phyloP scores from a whole-genome alignment of 768 basidiomycete genomes.

The Dioszegia crocea region DNA sequence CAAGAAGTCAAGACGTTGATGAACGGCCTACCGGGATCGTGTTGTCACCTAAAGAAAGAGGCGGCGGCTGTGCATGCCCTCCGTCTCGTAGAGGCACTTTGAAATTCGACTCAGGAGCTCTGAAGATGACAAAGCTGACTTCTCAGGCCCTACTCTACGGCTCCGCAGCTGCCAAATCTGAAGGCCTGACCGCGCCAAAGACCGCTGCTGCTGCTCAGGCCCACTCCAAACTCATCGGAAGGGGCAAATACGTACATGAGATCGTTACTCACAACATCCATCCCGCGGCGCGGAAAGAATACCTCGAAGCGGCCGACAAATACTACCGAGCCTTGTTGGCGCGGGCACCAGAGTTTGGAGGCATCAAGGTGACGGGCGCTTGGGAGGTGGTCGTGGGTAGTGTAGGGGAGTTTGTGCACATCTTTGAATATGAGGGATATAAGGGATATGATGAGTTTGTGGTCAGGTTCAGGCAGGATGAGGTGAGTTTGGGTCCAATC shows the following conservation, averaged over 20 bases:
- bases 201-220: constrained; percentile 58
- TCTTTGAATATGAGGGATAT: constrained; percentile 92
- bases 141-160: constrained; percentile 68
- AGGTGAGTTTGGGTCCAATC: constrained; percentile 55
- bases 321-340: constrained; percentile 80
- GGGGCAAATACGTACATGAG: constrained; percentile 69
- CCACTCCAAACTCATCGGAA: constrained; percentile 80
- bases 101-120: no score
- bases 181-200: constrained; percentile 52
- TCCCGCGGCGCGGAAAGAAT: constrained; percentile 73
- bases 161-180: constrained; percentile 80
- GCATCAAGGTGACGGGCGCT: constrained; percentile 81
- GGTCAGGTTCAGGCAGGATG: constrained; percentile 60
- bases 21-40: no score
- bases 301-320: constrained; percentile 78
- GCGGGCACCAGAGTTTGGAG: constrained; percentile 56
- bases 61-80: no score
- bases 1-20: no score
- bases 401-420: constrained; percentile 60
- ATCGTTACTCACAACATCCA: constrained; percentile 67
- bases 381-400: constrained; percentile 90
- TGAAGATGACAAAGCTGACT: not conserved
- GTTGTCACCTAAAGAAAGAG: no score
- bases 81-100: no score
- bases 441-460: constrained; percentile 77